Evolutionary conservation across 192 early-diverging fungal species (phyloP), one percentile per base, ranked within the genome.

Genomic region (Ramicandelaber brevisporus): DNA sequence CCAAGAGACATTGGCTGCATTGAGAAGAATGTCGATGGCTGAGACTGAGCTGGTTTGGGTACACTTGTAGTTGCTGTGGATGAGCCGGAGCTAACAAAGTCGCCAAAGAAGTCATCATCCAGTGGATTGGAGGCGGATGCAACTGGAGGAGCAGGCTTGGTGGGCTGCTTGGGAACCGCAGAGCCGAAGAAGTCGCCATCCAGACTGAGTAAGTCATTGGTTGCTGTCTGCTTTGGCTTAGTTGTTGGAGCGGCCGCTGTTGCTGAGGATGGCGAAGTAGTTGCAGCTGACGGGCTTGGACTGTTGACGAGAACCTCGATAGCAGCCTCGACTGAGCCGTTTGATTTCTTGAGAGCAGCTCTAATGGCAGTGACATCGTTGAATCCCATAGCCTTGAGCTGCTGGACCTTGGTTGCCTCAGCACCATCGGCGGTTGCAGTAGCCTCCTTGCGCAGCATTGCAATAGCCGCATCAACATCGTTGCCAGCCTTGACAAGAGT

Each of bases 281-380:
- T 21, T 1, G 29, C 11, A 3, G 38, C 19, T 10, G 14, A 23
- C 14, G 28, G 26, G 0, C 29, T 4, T 13, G 26, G 23, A 17
- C 31, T 32, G 29, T 4, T 48, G 18, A 60, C 44, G 16, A 60
- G 25, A 20, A 60, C 26, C 49, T 60, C 57, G 11, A 60, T 60
- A 14, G 86, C 80, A 13, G 65, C 59, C 26, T 81, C 71, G 2
- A 82, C 44, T 42, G 82, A 68, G 11, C 79, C 81, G 20, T 61
- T 61, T 22, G 73, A 56, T 32, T 63, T 55, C 12, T 55, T 61
- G 28, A 90, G 54, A 2, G 77, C 74, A 25, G 61, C 59, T 8
- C 57, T 46, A 38, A 76, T 83, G 33, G 62, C 40, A 0, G 55
- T 47, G 0, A 61, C 55, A 38, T 84, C 68, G 16, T 58, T 59